Base-by-base conservation (phyloP, 2,329 filamentous ascomycete species). In the Ophiostoma pallidulum region DNA sequence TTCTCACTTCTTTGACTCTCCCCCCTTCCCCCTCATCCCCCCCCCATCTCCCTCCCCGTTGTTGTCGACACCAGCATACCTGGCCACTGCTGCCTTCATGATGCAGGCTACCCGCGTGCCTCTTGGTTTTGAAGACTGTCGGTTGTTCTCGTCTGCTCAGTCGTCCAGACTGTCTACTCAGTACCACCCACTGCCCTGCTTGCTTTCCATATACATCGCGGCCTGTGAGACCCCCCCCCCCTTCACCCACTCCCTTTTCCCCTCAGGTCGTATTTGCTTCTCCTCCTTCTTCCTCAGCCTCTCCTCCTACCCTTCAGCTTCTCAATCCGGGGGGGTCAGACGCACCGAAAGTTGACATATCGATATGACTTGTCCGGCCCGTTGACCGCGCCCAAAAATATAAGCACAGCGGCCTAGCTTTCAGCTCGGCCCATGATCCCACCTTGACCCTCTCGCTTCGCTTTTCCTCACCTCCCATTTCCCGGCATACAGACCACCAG, bases 361-460 rank as follows among this genome's bases (percentile, higher is more conserved):
- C 48, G 26, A 28, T n/a, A 29, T 22, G 12, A 14, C 37, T 20
- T 35, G 4, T 26, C 26, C 31, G 10, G n/a, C 26, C 24, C 10
- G 24, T 28, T 28, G 6, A 28, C 10, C 24, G 5, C 37, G 10
- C 8, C 8, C 22, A 19, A 28, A 40, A 41, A 41, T n/a, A 46
- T 19, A 22, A 41, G 28, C 19, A 33, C 33, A 22, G 40, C 40
- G 40, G 32, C 31, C 24, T 18, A n/a, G 16, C 38, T 19, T 41
- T 33, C 42, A 19, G 37, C 24, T 46, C 42, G 46, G 42, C 41
- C 41, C 29, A 45, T 41, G 18, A 39, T 39, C 29, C 36, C 41
- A 41, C 37, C n/a, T 10, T 19, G 29, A 14, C 37, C 37, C 41
- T 36, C 36, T 37, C 32, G 18, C 18, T 18, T 29, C 39, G 13